Evolutionary conservation across 345 rosid genomes (phyloP).

Genomic region (Trapa incisa): DNA sequence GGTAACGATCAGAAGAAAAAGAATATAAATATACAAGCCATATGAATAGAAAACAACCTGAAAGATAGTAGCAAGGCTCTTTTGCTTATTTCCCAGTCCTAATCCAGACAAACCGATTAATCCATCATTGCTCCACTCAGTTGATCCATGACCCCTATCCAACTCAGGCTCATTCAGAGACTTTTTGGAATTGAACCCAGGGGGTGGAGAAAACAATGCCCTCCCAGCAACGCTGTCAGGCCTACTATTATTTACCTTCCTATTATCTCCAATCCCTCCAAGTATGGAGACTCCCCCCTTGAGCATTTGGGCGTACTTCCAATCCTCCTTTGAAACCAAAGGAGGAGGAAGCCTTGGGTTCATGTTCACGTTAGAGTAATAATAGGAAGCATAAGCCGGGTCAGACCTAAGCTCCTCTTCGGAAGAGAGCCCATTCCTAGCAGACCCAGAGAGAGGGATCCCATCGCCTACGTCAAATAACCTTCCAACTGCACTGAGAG

Average conservation of each 20-base stretch:
- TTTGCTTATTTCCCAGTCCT: conserved; percentile 59
- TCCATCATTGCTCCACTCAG: conserved; percentile 75
- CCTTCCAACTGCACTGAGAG: conserved; percentile 59
- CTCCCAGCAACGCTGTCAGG: conserved; percentile 30
- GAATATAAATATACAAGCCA: background rate
- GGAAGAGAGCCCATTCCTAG: conserved; percentile 31
- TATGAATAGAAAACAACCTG: conserved; percentile 38
- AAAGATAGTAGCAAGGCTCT: conserved; percentile 63
- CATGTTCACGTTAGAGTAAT: conserved; percentile 63
- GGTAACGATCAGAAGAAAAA: background rate
- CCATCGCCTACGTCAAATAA: conserved; percentile 39
- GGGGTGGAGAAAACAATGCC: conserved; percentile 61
- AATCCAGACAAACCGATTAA: conserved; percentile 62
- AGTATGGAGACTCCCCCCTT: conserved; percentile 41
- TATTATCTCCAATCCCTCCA: conserved; percentile 70
- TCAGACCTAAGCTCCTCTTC: conserved; percentile 79
- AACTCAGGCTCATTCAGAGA: conserved; percentile 33
- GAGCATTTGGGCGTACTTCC: conserved; percentile 70
- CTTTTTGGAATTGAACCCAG: conserved; percentile 64
- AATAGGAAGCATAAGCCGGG: conserved; percentile 57
- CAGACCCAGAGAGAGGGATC: conserved; percentile 27
- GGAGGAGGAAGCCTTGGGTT: conserved; percentile 96
- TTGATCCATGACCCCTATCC: conserved; percentile 31
- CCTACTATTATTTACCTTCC: conserved; percentile 29
- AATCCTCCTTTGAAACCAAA: conserved; percentile 71